A percentile compares a stretch with the other conserved stretches of the same genome.
These are phyloP conservation scores for Leavenworthia alabamica DNA, from an alignment of 345 rosid species.

Conservation along the genomic window DNA sequence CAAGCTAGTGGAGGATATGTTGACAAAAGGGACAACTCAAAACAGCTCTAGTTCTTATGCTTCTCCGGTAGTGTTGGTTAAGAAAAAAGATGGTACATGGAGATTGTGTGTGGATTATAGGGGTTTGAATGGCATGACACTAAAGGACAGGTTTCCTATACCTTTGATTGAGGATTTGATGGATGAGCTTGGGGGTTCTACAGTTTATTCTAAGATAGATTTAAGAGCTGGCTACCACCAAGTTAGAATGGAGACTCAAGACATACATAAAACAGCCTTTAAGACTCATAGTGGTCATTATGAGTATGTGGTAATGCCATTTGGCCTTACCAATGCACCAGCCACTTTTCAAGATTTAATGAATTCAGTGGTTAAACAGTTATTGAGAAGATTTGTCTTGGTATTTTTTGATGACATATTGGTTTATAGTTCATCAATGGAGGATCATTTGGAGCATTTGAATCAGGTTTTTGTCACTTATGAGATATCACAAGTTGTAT, in stretches of 20 bases:
- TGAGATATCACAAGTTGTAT: accelerated
- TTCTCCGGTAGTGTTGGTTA: not conserved
- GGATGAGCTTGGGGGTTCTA: not conserved
- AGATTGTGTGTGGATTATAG: not conserved
- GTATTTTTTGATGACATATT: not conserved
- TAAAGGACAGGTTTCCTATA: not conserved
- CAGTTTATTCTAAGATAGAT: not conserved
- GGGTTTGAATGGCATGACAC: not conserved
- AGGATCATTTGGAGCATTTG: accelerated
- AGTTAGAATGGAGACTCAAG: accelerated
- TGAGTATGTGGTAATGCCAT: not conserved
- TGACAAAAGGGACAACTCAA: not conserved
- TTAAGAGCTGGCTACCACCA: not conserved
- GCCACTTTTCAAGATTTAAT: accelerated
- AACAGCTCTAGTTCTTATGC: not conserved
- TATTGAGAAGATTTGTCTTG: not conserved
- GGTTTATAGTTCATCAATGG: accelerated
- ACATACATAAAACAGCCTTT: not conserved
- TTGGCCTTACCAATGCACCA: not conserved
- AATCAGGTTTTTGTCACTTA: accelerated
- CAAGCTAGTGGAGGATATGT: too few relatives aligned
- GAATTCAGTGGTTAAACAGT: not conserved
- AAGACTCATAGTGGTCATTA: not conserved
- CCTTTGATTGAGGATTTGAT: not conserved
- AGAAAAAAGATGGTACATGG: not conserved